Evolutionary conservation across 371 early-diverging fungal species (phyloP), one percentile per base, ranked within the genome.

Genomic region (Nematocida minor): DNA sequence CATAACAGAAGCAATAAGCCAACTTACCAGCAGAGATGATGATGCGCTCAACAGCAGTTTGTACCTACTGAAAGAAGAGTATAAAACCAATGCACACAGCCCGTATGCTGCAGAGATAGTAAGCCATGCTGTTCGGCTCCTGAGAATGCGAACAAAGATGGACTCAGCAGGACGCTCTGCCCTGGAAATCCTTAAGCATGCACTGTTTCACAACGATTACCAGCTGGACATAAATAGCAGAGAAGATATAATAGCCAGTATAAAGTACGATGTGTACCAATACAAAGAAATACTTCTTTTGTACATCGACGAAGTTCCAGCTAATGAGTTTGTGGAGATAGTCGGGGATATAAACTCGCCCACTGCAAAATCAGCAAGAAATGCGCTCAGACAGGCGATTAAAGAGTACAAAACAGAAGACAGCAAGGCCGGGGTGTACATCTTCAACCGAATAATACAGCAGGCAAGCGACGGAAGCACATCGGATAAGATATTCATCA

Each of bases 191-290:
- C 9, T 74, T 18, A 22, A 66, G 41, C 9, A 48, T 27, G 77
- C 64, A 32, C 0, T 74, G 27, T 74, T 74, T 38, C 34, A 36
- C 1, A 4, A 29, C 14, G 49, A 38, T 18, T 51, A 63, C 31
- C 25, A 40, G 14, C 64, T 62, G 11, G 29, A 16, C 11, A 0
- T 27, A 11, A 34, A 3, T 18, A 22, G 41, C 3, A 53, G 47
- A 53, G 77, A 63, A 40, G 66, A 74, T 20, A 18, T 74, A 38
- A 18, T 66, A 0, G 18, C 31, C 66, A 63, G 47, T 31, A 34
- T 46, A 36, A 74, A 74, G 64, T 74, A 74, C 49, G 77, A 74
- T 54, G 4, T 74, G 2, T 64, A 63, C 49, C 49, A 74, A 31
- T 74, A 74, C 53, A 79, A 74, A 34, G 18, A 74, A 20, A 20